A percentile compares a stretch with the other conserved stretches of the same genome.
Evolutionary conservation across 768 basidiomycete genomes (phyloP).

Genomic region (Suillus subluteus): DNA sequence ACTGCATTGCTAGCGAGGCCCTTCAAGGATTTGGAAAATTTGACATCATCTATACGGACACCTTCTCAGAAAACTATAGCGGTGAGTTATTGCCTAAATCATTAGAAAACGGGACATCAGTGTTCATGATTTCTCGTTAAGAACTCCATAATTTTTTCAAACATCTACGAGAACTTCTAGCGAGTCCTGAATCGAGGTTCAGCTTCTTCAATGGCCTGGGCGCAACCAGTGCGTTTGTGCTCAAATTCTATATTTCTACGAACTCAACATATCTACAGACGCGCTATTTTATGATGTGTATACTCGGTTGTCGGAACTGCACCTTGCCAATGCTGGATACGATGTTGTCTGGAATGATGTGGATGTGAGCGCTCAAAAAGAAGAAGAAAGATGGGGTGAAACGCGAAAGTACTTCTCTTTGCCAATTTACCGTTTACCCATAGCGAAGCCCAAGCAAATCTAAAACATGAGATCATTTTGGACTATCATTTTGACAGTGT

Average conservation of each 20-base stretch:
- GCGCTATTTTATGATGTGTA: conserved; percentile 91
- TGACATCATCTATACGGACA: conserved; percentile 90
- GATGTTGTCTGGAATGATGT: conserved; percentile 83
- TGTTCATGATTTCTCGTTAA: conserved; percentile 18
- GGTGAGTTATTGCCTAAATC: conserved; percentile 38
- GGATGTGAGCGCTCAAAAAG: conserved; percentile 54
- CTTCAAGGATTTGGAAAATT: conserved; percentile 74
- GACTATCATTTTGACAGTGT: not conserved
- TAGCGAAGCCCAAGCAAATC: conserved; percentile 40
- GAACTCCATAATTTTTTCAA: conserved; percentile 85
- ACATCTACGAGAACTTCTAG: conserved; percentile 74
- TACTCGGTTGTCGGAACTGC: conserved; percentile 80
- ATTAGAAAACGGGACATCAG: not conserved
- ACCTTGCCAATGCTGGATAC: conserved; percentile 83
- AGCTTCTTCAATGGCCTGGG: conserved; percentile 98
- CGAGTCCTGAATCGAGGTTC: conserved; percentile 75
- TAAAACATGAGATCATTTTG: not conserved
- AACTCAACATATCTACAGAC: conserved; percentile 43
- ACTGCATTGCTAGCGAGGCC: conserved; percentile 64
- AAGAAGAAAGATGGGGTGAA: conserved; percentile 72
- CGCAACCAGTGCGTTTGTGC: conserved; percentile 73
- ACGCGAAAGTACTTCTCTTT: conserved; percentile 77
- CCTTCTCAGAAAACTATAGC: conserved; percentile 86
- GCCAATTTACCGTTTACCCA: conserved; percentile 73
- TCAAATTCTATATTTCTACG: not conserved